phyloP scores from a whole-genome alignment of 257 asterid species.

The Solanum pennellii region DNA sequence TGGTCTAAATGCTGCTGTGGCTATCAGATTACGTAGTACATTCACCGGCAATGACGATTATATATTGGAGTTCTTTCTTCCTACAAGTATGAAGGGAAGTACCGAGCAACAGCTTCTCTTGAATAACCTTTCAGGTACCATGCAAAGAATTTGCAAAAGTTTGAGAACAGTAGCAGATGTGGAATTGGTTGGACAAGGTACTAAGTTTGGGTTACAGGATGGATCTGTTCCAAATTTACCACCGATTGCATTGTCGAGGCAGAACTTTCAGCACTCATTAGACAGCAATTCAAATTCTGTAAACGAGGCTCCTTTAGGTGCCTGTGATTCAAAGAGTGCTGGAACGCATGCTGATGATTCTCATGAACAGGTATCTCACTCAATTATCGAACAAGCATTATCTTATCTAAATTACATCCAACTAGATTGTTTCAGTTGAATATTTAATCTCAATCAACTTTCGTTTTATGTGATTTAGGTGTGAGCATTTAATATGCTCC shows the following conservation, averaged over 20 bases:
- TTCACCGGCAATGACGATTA: slow-evolving; percentile 68
- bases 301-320: slow-evolving; percentile 3
- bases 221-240: slow-evolving; percentile 14
- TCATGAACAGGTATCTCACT: slow-evolving; percentile 28
- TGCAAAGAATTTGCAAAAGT: slow-evolving; percentile 82
- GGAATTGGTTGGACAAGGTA: slow-evolving; percentile 28
- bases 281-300: slow-evolving; percentile 22
- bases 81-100: slow-evolving; percentile 60
- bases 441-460: not conserved
- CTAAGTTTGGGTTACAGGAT: slow-evolving; percentile 17
- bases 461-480: not conserved
- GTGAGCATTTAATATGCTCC: not conserved
- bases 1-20: slow-evolving; percentile 81
- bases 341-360: slow-evolving; percentile 21
- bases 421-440: not conserved
- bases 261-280: slow-evolving; percentile 29
- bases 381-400: not conserved
- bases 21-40: slow-evolving; percentile 74
- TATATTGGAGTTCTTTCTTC: slow-evolving; percentile 86
- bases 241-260: slow-evolving; percentile 21
- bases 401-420: not conserved
- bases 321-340: slow-evolving; percentile 21
- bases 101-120: slow-evolving; percentile 72
- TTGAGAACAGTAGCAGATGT: slow-evolving; percentile 71
- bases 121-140: slow-evolving; percentile 77